Conservation (phyloP, 2,329 filamentous ascomycete genomes). For the Lachnellula subtilissima region DNA sequence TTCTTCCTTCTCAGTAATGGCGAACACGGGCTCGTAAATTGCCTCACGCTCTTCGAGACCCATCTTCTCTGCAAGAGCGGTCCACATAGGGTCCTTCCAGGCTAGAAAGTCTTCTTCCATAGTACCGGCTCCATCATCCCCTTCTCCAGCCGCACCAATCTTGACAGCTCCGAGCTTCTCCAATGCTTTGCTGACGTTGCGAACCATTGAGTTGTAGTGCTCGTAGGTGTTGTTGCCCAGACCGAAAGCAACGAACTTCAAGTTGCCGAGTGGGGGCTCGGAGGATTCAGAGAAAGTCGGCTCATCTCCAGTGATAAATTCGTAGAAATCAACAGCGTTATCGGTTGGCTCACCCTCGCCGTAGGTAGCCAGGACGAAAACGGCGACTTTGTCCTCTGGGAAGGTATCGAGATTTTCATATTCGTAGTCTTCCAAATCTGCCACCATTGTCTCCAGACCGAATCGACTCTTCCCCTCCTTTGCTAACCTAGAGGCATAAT, state of each 20-base stretch:
- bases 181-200: conserved; percentile 78
- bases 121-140: conserved; percentile 94
- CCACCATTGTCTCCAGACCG: conserved; percentile 96
- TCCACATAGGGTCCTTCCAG: conserved; percentile 99
- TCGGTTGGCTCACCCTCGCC: conserved; percentile 98
- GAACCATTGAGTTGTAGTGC: conserved; percentile 98
- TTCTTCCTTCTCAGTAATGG: conserved; percentile 69
- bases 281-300: conserved; percentile 70
- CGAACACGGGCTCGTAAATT: conserved; percentile 90
- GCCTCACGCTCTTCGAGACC: conserved; percentile 90
- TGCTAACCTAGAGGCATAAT: conserved; percentile 91
- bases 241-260: conserved; percentile 93
- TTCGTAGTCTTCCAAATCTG: conserved; percentile 96
- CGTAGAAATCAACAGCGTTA: conserved; percentile 98
- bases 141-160: conserved; percentile 86
- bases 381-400: conserved; percentile 82
- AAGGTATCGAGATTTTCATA: conserved; percentile 89
- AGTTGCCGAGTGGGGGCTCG: conserved; percentile 70
- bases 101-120: conserved; percentile 99
- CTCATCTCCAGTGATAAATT: conserved; percentile 84
- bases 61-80: conserved; percentile 75
- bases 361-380: conserved; percentile 96
- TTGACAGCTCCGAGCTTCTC: conserved; percentile 76
- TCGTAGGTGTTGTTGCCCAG: conserved; percentile 99
- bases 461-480: conserved; percentile 98